Evolutionary conservation across 441 rosid genomes (phyloP).

Genomic region (Omphalea diandra): DNA sequence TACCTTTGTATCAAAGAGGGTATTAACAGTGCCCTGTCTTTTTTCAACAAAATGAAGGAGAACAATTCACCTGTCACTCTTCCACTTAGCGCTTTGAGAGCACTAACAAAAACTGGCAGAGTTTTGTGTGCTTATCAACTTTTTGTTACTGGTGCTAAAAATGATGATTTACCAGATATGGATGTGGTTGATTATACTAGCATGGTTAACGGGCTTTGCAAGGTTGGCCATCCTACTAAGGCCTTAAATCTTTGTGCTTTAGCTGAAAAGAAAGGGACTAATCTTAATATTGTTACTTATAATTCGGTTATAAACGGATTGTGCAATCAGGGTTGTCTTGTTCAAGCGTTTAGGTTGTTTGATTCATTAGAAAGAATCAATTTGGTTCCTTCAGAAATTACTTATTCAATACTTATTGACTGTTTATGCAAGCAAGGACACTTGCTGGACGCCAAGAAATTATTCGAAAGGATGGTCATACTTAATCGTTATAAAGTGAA

Average conservation of each 20-base stretch:
- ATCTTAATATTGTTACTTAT: conserved; percentile 59
- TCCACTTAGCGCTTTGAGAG: conserved; percentile 43
- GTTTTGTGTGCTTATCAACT: conserved; percentile 62
- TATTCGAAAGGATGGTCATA: conserved; percentile 62
- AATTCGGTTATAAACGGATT: conserved; percentile 69
- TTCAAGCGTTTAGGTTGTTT: conserved; percentile 84
- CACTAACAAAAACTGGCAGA: conserved; percentile 47
- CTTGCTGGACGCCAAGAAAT: conserved; percentile 57
- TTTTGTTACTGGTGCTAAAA: conserved; percentile 40
- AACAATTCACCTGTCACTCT: conserved; percentile 26
- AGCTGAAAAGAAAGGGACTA: conserved; percentile 48
- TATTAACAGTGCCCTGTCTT: conserved; percentile 30
- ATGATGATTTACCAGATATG: conserved; percentile 43
- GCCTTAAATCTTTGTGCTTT: conserved; percentile 68
- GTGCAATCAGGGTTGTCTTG: conserved; percentile 74
- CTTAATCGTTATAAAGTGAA: conserved; percentile 44
- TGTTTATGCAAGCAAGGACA: conserved; percentile 65
- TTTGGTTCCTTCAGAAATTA: conserved; percentile 59
- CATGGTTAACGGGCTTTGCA: conserved; percentile 68
- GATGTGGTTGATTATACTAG: conserved; percentile 63
- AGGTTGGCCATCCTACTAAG: conserved; percentile 53
- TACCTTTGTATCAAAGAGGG: conserved; percentile 48
- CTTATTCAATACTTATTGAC: conserved; percentile 64
- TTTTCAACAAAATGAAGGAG: conserved; percentile 41
- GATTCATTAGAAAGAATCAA: conserved; percentile 67